Conservation (phyloP, 768 basidiomycete species). For the Sporobolomyces pararoseus region DNA sequence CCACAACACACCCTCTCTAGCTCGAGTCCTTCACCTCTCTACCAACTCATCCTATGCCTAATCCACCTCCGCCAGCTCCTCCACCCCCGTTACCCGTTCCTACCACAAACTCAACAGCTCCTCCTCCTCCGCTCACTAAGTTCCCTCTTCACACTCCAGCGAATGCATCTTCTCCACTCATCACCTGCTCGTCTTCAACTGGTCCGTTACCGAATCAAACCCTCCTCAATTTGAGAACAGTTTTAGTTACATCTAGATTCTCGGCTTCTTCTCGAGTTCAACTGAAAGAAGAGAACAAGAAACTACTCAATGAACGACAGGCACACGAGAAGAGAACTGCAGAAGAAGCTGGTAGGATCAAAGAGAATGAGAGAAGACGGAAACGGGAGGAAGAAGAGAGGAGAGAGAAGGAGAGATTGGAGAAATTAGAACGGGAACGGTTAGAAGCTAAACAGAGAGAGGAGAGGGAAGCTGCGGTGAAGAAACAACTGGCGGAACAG, state of each 20-base stretch:
- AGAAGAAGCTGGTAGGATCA: constrained; percentile 45
- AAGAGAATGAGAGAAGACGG: constrained; percentile 53
- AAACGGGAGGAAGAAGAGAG: constrained; percentile 24
- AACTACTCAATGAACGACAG: constrained; percentile 1
- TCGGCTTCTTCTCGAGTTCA: constrained; percentile 11
- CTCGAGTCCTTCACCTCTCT: not conserved
- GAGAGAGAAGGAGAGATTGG: constrained; percentile 13
- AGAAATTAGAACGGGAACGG: constrained; percentile 13
- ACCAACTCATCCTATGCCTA: constrained; percentile 10
- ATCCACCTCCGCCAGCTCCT: constrained; percentile 2
- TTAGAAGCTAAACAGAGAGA: not conserved
- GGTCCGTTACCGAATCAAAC: constrained; percentile 15
- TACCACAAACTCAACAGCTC: not conserved
- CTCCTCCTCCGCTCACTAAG: not conserved
- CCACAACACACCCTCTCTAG: not conserved
- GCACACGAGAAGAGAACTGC: not conserved
- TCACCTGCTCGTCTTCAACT: constrained; percentile 14
- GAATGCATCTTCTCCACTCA: constrained; percentile 2
- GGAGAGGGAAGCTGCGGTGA: not conserved
- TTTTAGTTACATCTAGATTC: constrained; percentile 18
- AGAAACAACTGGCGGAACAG: not conserved
- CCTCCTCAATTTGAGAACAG: constrained; percentile 22
- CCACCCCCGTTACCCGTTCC: not conserved
- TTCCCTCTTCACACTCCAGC: constrained; percentile 15
- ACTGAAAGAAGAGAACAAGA: constrained; percentile 15